Base-by-base conservation (phyloP, 345 rosid species). In the Hypericum perforatum region DNA sequence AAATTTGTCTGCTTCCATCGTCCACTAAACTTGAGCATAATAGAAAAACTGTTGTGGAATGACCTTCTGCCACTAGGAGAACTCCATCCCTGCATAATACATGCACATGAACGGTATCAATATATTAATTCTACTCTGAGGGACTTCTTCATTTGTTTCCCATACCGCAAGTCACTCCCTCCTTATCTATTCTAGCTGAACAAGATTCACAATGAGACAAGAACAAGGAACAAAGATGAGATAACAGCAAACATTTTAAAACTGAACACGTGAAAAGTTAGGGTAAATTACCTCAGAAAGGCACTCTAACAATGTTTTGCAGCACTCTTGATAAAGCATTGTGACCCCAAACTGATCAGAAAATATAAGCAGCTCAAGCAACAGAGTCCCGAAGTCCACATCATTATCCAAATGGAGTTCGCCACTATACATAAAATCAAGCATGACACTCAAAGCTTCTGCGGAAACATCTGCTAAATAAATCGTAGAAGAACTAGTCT, bases 61-160 rank as follows among this genome's bases (percentile, higher is more conserved):
- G 94, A 86, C 76, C 95, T 65, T 74, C 92, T 76, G 82, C 95
- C 88, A 76, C 52, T 76, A 87, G 67, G 72, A 81, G 82, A 82
- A 84, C 94, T 69, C 94, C 97, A 74, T 75, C 85, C 97, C 99
- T 92, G 97, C 97, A 89, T 76, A 73, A 82, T 78, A 85, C 82
- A 80, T 82, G 82, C 67, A 89, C 84, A 92, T 63, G 82, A 11
- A 82, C 81, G 59, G 78, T 61, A 76, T 94, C 72, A 92, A 88
- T 91, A 91, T 82, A 75, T 72, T 45, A 53, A 77, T 74, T 74
- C 78, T 59, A 53, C 58, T 54, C 54, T 50, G 56, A 53, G 71
- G 62, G 73, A 76, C 32, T 22, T 70, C 82, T 79, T 77, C 70
- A 74, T 89, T 72, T 69, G 77, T 76, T 79, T 77, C 96, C 80